Conservation (phyloP, 176 grass and related monocot genomes). For the Musa acuminata region DNA sequence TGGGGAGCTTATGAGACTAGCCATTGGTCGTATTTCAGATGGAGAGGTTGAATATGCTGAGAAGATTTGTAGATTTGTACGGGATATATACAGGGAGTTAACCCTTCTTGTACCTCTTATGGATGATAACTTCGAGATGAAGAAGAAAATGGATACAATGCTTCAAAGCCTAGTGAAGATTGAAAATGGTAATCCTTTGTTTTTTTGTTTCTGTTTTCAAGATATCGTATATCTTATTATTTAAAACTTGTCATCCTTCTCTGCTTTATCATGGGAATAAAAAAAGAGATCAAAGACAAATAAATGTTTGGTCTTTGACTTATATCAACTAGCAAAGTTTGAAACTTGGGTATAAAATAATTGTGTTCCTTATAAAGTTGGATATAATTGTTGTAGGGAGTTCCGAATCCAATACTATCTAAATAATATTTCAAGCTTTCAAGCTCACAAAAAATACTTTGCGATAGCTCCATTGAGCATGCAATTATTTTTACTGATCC, state of each 20-base stretch:
- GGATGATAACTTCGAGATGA: conserved; percentile 93
- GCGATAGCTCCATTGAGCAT: too few relatives aligned
- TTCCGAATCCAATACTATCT: too few relatives aligned
- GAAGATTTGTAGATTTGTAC: conserved; percentile 79
- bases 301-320: not conserved
- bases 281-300: not conserved
- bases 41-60: conserved; percentile 94
- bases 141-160: conserved; percentile 99
- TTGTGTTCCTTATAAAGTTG: too few relatives aligned
- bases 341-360: too few relatives aligned
- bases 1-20: conserved; percentile 93
- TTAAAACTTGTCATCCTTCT: not conserved
- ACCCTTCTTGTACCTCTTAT: conserved; percentile 80
- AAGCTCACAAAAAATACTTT: too few relatives aligned
- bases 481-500: too few relatives aligned
- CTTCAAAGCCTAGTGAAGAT: conserved; percentile 93
- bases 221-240: not conserved
- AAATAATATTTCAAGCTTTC: too few relatives aligned
- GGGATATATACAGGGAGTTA: conserved; percentile 85
- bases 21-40: conserved; percentile 94
- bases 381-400: too few relatives aligned
- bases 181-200: conserved; percentile 74
- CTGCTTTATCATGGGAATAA: not conserved
- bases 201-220: not conserved
- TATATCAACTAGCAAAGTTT: too few relatives aligned